Evolutionary conservation across 2,329 filamentous ascomycete genomes (phyloP).

Genomic region (Fulvia fulva): DNA sequence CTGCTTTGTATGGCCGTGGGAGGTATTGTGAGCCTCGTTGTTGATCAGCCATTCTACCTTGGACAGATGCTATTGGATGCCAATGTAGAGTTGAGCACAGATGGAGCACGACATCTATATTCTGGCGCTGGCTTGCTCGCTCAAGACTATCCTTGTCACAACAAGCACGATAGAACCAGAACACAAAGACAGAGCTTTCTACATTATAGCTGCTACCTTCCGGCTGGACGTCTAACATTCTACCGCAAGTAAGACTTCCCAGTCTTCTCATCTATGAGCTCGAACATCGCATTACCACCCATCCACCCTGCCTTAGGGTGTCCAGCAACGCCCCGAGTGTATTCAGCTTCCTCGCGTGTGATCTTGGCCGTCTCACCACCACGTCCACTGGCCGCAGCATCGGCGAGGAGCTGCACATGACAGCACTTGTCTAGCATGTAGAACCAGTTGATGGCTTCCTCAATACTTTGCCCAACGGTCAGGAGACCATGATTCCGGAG

Average conservation of each 20-base stretch:
- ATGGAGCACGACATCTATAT: not conserved
- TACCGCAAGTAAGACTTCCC: constrained; percentile 18
- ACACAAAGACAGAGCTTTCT: not conserved
- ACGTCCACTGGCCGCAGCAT: constrained; percentile 56
- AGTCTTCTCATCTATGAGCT: constrained; percentile 20
- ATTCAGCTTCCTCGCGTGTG: constrained; percentile 60
- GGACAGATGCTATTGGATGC: not conserved
- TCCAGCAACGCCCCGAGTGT: constrained; percentile 26
- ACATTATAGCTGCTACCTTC: not conserved
- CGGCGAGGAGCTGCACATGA: constrained; percentile 43
- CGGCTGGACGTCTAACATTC: not conserved
- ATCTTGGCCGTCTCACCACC: constrained; percentile 63
- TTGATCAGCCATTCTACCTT: not conserved
- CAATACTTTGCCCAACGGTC: constrained; percentile 38
- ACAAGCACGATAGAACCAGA: not conserved
- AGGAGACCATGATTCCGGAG: constrained; percentile 42
- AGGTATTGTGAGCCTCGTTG: too few relatives aligned
- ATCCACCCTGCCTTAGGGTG: constrained; percentile 15
- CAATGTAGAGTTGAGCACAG: not conserved
- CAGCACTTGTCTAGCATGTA: constrained; percentile 35
- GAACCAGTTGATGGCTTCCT: constrained; percentile 38
- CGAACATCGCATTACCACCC: constrained; percentile 17
- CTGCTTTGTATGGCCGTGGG: too few relatives aligned
- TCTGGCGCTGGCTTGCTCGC: not conserved
- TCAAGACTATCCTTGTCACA: not conserved